Base-by-base conservation (phyloP, 2,329 filamentous ascomycete genomes). In the Monilinia aucupariae region DNA sequence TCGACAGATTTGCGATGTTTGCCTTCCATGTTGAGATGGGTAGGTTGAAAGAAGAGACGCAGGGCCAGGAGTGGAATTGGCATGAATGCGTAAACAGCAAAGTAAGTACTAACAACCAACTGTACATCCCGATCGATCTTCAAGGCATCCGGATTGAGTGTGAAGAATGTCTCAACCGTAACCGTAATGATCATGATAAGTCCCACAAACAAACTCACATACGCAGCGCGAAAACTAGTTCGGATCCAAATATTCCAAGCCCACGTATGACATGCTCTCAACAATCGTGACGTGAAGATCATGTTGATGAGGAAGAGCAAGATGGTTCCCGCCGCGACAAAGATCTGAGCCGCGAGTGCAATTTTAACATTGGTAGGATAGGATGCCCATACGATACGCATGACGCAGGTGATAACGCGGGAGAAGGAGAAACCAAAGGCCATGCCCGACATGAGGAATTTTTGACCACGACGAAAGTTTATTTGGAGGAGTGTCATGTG, bases 281-380 rank as follows among this genome's bases (percentile, higher is more conserved):
- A 75, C 37, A 96, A 80, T 48, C 91, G 85, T 74, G 91, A 89
- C 0, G 86, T 77, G 71, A 92, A 89, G 70, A 94, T 77, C 47
- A 96, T 76, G 76, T 96, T 93, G 74, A 91, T 78, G 69, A 92
- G 76, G 74, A 90, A 92, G 34, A 96, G 78, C 9, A 96, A 75
- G 45, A 94, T 74, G 15, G 91, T 85, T 25, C 67, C 68, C 10
- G 61, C 67, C 9, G 66, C 64, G 30, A 68, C 52, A 25, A 62
- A 62, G 2, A 62, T 27, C n/a, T 56, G 52, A 1, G 60, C 60
- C 1, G 60, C 43, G 20, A 62, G 41, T 17, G 43, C 60, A 22
- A 62, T 27, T 9, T 34, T 32, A n/a, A 50, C 34, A 13, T 62
- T 62, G 22, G 7, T 15, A 1, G 51, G 60, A 20, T 62, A 32